phyloP scores from a whole-genome alignment of 2,329 filamentous ascomycete genomes.

The Onygena corvina region DNA sequence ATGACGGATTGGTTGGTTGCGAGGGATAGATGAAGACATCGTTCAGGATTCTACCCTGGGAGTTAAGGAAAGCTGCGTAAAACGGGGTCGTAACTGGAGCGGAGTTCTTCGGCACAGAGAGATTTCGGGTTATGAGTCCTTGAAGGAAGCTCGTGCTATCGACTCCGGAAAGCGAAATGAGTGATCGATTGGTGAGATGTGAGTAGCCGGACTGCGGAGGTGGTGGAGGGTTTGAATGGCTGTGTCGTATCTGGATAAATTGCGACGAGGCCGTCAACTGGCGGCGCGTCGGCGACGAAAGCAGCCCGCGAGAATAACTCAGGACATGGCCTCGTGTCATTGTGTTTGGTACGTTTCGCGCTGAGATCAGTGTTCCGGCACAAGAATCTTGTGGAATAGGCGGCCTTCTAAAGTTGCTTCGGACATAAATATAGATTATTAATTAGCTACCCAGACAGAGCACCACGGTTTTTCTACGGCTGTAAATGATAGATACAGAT shows the following conservation, averaged over 20 bases:
- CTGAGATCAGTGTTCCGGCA: background rate
- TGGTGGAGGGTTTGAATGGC: slow-evolving; percentile 18
- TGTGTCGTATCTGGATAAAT: slow-evolving; percentile 6
- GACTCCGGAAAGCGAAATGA: slow-evolving; percentile 66
- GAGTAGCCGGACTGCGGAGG: slow-evolving; percentile 38
- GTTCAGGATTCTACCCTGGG: slow-evolving; percentile 69
- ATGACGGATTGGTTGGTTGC: slow-evolving; percentile 26
- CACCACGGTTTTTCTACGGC: no score
- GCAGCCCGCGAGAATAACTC: slow-evolving; percentile 23
- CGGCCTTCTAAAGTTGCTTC: no score
- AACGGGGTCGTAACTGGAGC: slow-evolving; percentile 41
- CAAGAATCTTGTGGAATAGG: no score
- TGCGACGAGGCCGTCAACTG: slow-evolving; percentile 23
- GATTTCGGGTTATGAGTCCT: slow-evolving; percentile 68
- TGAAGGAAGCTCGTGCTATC: slow-evolving; percentile 80
- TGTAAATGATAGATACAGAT: no score
- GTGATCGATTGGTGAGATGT: slow-evolving; percentile 55
- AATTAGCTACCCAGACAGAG: no score
- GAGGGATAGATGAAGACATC: slow-evolving; percentile 79
- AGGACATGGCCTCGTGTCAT: slow-evolving; percentile 23
- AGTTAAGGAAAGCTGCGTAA: slow-evolving; percentile 78
- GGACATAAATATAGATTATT: no score
- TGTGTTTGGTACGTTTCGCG: slow-evolving; percentile 13
- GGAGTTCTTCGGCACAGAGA: slow-evolving; percentile 35
- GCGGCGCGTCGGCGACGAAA: slow-evolving; percentile 19